Conservation (phyloP, 1,139 yeast genomes). For the Saccharomycopsis crataegensis region DNA sequence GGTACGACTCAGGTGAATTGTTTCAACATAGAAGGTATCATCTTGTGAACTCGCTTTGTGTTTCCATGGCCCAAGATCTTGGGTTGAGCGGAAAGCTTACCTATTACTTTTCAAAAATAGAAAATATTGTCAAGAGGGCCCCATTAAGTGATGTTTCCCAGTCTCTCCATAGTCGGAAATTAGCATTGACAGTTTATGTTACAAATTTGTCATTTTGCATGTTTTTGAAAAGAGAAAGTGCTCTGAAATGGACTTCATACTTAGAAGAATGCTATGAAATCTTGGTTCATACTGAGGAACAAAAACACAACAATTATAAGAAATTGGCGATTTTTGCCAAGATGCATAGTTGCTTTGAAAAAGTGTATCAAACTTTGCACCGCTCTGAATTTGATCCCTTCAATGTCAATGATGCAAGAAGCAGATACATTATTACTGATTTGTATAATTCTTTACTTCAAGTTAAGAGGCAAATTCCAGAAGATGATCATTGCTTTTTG, state of each 20-base stretch:
- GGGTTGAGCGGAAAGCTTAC: conserved; percentile 56
- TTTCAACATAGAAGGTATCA: conserved; percentile 75
- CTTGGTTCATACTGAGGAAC: conserved; percentile 33
- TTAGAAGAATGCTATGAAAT: conserved; percentile 54
- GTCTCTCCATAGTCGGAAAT: conserved; percentile 35
- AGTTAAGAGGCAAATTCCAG: conserved; percentile 27
- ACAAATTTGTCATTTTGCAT: conserved; percentile 46
- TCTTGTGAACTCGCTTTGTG: conserved; percentile 55
- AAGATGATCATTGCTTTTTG: conserved; percentile 35
- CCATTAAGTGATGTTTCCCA: conserved; percentile 26
- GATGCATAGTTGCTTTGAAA: conserved; percentile 54
- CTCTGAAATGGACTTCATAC: conserved; percentile 40
- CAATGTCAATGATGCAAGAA: conserved; percentile 19
- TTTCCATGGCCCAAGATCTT: conserved; percentile 66
- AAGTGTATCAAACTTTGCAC: conserved; percentile 48
- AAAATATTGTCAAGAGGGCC: conserved; percentile 31
- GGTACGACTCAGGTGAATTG: conserved; percentile 83
- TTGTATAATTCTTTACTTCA: conserved; percentile 29
- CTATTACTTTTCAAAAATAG: conserved; percentile 33
- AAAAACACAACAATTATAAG: conserved; percentile 21
- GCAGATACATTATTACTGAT: conserved; percentile 34
- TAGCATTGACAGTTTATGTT: conserved; percentile 43
- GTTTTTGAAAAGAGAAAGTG: conserved; percentile 44
- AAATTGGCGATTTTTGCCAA: conserved; percentile 54
- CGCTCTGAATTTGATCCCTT: conserved; percentile 30